Percentiles rank a stretch among this genome's conserved stretches.
phyloP scores from a whole-genome alignment of 495 filamentous ascomycete genomes.

The Neurospora sp. region DNA sequence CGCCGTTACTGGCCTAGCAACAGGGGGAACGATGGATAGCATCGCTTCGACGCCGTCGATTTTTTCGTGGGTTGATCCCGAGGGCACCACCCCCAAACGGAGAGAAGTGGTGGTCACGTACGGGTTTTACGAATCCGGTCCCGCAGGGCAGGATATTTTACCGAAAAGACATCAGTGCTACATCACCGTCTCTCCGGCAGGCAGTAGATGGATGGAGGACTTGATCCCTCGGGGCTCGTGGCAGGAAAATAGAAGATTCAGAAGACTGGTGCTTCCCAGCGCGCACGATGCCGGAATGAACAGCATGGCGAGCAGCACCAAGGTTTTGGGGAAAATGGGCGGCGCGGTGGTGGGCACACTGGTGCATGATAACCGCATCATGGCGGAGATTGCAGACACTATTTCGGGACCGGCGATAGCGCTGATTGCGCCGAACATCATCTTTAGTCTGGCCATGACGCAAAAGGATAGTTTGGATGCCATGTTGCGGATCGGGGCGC shows the following conservation, averaged over 20 bases:
- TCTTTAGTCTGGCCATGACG: conserved; percentile 42
- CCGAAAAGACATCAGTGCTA: conserved; percentile 43
- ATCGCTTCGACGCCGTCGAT: conserved; percentile 35
- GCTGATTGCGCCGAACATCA: conserved; percentile 39
- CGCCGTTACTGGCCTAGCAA: conserved; percentile 35
- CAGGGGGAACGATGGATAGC: conserved; percentile 36
- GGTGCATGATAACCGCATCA: conserved; percentile 17
- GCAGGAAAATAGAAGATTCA: conserved; percentile 33
- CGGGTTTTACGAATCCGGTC: conserved; percentile 44
- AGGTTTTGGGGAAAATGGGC: conserved; percentile 28
- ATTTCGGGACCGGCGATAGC: conserved; percentile 27
- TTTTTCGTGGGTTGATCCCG: conserved; percentile 20
- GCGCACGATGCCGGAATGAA: conserved; percentile 48
- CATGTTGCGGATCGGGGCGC: conserved; percentile 39
- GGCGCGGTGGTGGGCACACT: conserved; percentile 31
- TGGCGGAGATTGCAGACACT: conserved; percentile 21
- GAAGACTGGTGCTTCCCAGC: conserved; percentile 35
- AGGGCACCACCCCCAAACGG: neutral
- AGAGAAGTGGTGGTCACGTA: conserved; percentile 30
- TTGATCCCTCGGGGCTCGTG: conserved; percentile 33
- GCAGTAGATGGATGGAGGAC: conserved; percentile 36
- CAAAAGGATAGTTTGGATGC: conserved; percentile 40
- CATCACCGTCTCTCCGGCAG: conserved; percentile 36
- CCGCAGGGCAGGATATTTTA: conserved; percentile 28
- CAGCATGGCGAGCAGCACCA: conserved; percentile 35